Percentiles rank a stretch among this genome's conserved stretches.
Conservation (phyloP, 176 grass and related monocot species). For the Secale cereale region DNA sequence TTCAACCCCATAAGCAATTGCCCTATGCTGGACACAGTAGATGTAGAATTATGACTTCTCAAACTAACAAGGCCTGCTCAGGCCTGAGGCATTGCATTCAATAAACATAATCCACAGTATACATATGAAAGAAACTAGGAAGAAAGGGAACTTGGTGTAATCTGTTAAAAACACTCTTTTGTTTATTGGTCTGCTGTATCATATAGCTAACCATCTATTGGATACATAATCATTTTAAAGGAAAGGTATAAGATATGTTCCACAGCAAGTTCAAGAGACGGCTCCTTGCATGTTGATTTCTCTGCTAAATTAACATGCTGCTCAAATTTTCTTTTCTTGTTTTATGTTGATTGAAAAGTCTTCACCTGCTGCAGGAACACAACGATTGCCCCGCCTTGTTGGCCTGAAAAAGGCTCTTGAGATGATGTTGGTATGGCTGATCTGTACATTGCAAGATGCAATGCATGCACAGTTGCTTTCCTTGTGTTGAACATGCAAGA, state of each 20-base stretch:
- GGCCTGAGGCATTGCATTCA: not conserved
- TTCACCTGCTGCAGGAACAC: slow-evolving; percentile 61
- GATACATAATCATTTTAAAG: not conserved
- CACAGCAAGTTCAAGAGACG: not conserved
- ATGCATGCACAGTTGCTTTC: not conserved
- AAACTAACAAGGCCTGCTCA: not conserved
- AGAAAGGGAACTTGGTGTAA: not conserved
- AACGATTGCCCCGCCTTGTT: slow-evolving; percentile 84
- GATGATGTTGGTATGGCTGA: slow-evolving; percentile 72
- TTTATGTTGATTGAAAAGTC: not conserved
- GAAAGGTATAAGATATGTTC: not conserved
- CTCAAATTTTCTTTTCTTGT: slow-evolving; percentile 1
- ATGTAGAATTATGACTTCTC: not conserved
- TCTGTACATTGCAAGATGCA: not conserved
- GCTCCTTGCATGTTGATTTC: not conserved
- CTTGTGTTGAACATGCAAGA: slow-evolving; percentile 11
- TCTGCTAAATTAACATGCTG: not conserved
- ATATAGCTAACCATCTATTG: not conserved
- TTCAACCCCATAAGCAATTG: not conserved
- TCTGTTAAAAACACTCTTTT: not conserved
- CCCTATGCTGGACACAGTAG: not conserved
- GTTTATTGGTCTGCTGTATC: not conserved
- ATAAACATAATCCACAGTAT: not conserved
- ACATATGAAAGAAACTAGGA: not conserved
- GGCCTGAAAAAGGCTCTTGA: slow-evolving; percentile 84